Conservation (phyloP, 345 rosid genomes). For the Xanthoceras sorbifolium region DNA sequence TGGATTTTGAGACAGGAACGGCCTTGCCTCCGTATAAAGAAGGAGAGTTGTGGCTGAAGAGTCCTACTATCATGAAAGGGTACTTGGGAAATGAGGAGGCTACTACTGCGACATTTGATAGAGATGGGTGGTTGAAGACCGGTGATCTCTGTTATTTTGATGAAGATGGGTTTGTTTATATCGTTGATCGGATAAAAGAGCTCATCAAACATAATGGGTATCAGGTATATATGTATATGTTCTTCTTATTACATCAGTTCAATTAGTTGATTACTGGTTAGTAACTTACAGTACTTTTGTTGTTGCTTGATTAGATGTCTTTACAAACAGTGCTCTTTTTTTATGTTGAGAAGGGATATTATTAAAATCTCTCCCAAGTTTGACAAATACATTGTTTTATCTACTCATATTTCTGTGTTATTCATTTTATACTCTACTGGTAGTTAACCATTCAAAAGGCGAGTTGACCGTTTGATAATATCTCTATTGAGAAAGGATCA, state of each 20-base stretch:
- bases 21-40: slow-evolving; percentile 36
- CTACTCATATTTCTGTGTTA: too few relatives aligned
- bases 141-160: slow-evolving; percentile 68
- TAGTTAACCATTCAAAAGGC: too few relatives aligned
- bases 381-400: too few relatives aligned
- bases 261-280: too few relatives aligned
- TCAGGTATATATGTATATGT: slow-evolving; percentile 58
- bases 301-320: too few relatives aligned
- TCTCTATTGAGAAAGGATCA: too few relatives aligned
- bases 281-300: too few relatives aligned
- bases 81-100: slow-evolving; percentile 54
- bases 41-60: slow-evolving; percentile 61
- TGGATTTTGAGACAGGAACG: slow-evolving; percentile 43
- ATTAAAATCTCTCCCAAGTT: too few relatives aligned
- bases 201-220: slow-evolving; percentile 73
- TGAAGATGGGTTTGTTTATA: slow-evolving; percentile 49
- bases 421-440: too few relatives aligned
- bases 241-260: neutral
- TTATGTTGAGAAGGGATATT: too few relatives aligned
- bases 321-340: too few relatives aligned
- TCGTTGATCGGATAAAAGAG: slow-evolving; percentile 69
- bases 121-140: slow-evolving; percentile 63
- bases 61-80: slow-evolving; percentile 54
- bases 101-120: slow-evolving; percentile 41
- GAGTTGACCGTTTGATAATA: too few relatives aligned